Evolutionary conservation across 2,329 filamentous ascomycete genomes (phyloP), one percentile per base, ranked within the genome.

Genomic region (Penicillium sp.): DNA sequence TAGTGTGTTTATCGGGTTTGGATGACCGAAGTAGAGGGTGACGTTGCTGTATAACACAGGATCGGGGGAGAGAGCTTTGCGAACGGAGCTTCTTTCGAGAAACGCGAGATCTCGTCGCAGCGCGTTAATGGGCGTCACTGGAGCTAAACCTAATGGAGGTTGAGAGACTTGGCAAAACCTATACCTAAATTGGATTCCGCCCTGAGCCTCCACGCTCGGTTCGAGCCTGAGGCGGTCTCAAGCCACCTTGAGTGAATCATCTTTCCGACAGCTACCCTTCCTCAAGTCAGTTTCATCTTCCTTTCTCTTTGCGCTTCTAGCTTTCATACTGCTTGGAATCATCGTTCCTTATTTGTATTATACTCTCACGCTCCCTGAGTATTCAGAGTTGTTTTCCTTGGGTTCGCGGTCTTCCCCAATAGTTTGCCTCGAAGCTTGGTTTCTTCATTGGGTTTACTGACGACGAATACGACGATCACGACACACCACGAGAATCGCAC

Each of bases 101-200:
- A 68, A 73, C 71, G 71, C 71, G 69, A 69, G 66, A 63, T 46
- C 60, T 5, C 50, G 38, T 63, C 56, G 47, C 58, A 71, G 67
- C 75, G 75, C 75, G 75, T 77, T 75, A 77, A 77, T 77, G 71
- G 69, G 68, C 65, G 60, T 47, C 58, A 50, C 23, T 3, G 23
- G 41, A 50, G 21, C 75, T 76, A 76, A 57, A 7, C 73, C 69
- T 5, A 53, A 58, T 56, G 3, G 5, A 58, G 69, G 49, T 11
- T 13, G 9, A 41, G 30, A 46, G 57, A 44, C 71, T 74, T 72
- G 72, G 70, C 67, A 61, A 50, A 52, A 44, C 5, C 62, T 65
- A 60, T 57, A 26, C 51, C 54, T 21, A 50, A 45, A 58, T 3
- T 6, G 38, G 31, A 35, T 21, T 44, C 17, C 35, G 35, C 55